Evolutionary conservation across 2,329 filamentous ascomycete species (phyloP).

Genomic region (Colletotrichum paranaense): DNA sequence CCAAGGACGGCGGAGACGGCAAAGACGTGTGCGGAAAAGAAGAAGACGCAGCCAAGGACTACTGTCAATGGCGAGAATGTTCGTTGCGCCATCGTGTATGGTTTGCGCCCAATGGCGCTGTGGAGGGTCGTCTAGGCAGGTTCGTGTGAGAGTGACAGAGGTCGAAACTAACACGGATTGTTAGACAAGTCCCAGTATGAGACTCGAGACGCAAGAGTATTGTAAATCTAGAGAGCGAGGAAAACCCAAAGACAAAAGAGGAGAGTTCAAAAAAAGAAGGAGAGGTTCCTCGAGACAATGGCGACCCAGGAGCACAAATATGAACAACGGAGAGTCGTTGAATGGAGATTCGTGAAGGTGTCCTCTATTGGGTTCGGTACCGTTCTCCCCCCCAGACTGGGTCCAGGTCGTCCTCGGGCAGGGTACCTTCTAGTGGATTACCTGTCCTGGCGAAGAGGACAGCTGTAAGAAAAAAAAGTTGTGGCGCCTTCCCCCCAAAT

Average conservation of each 20-base stretch:
- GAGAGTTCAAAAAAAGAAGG: constrained; percentile 3
- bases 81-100: constrained; percentile 46
- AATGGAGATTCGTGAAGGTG: constrained; percentile 31
- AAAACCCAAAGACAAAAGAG: not conserved
- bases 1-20: constrained; percentile 83
- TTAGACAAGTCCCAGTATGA: constrained; percentile 21
- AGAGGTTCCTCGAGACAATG: constrained; percentile 2
- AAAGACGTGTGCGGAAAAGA: constrained; percentile 61
- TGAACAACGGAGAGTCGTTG: constrained; percentile 18
- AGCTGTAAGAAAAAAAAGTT: constrained; percentile 33
- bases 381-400: constrained; percentile 25
- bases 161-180: constrained; percentile 10
- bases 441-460: constrained; percentile 35
- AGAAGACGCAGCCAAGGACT: constrained; percentile 52
- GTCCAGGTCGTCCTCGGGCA: constrained; percentile 19
- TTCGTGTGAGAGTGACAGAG: constrained; percentile 18
- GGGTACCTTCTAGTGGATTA: constrained; percentile 21
- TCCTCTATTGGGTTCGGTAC: constrained; percentile 33
- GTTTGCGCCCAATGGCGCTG: constrained; percentile 36
- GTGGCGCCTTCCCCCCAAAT: constrained; percentile 10
- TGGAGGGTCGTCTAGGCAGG: not conserved
- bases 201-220: constrained; percentile 10
- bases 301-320: constrained; percentile 24
- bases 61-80: constrained; percentile 50
- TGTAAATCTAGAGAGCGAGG: not conserved